Conservation (phyloP, 768 basidiomycete species). For the Phanerochaete sordida region DNA sequence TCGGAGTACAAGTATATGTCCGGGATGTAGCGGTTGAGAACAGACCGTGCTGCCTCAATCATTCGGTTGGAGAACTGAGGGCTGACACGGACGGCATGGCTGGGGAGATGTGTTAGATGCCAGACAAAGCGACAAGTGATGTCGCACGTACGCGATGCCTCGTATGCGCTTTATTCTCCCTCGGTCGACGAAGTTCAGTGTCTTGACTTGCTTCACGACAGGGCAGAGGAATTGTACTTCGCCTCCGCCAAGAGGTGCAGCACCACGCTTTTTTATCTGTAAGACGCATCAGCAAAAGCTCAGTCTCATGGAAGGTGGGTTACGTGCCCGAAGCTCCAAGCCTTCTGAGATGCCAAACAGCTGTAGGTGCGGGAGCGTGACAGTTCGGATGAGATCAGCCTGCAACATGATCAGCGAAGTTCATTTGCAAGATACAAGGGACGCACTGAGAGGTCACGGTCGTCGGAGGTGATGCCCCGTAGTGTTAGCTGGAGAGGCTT, state of each 20-base stretch:
- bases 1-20: slow-evolving; percentile 99
- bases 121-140: background rate
- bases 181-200: slow-evolving; percentile 85
- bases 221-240: slow-evolving; percentile 94
- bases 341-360: slow-evolving; percentile 89
- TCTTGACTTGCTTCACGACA: slow-evolving; percentile 86
- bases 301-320: background rate
- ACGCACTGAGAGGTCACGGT: slow-evolving; percentile 84
- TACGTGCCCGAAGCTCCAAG: slow-evolving; percentile 75
- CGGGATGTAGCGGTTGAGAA: slow-evolving; percentile 94
- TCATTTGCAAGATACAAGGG: slow-evolving; percentile 11
- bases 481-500: slow-evolving; percentile 77
- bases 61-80: slow-evolving; percentile 98
- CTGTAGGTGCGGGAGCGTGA: slow-evolving; percentile 87
- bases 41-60: slow-evolving; percentile 90
- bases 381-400: slow-evolving; percentile 88
- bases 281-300: background rate
- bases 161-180: slow-evolving; percentile 94
- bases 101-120: slow-evolving; percentile 25
- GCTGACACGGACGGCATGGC: slow-evolving; percentile 93
- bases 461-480: slow-evolving; percentile 89
- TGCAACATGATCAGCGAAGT: slow-evolving; percentile 24
- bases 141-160: slow-evolving; percentile 79
- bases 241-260: slow-evolving; percentile 88
- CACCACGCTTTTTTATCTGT: slow-evolving; percentile 93